phyloP scores from a whole-genome alignment of 192 early-diverging fungal genomes.

The Gamsiella multidivaricata region DNA sequence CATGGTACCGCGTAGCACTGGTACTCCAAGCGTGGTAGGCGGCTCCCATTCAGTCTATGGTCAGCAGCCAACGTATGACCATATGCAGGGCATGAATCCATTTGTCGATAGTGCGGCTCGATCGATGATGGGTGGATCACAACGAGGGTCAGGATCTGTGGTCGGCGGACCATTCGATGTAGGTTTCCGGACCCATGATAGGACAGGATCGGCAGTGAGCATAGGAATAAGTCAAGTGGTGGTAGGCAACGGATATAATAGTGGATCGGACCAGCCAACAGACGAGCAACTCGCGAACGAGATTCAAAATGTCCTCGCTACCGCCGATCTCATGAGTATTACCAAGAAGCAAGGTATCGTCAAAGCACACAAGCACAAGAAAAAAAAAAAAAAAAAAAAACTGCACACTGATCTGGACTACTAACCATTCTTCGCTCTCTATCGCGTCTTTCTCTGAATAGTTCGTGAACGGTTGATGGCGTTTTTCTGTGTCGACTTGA shows the following conservation, averaged over 20 bases:
- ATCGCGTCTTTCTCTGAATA: constrained; percentile 24
- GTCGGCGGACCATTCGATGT: constrained; percentile 19
- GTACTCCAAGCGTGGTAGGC: neutral
- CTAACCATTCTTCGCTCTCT: neutral
- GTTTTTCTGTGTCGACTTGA: constrained; percentile 87
- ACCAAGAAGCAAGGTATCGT: constrained; percentile 92
- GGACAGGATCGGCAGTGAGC: constrained; percentile 29
- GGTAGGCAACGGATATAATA: neutral
- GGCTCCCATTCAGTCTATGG: constrained; percentile 2
- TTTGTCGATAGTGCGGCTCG: constrained; percentile 6
- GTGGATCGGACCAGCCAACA: constrained; percentile 57
- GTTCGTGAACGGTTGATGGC: constrained; percentile 90
- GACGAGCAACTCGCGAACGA: constrained; percentile 76
- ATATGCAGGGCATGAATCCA: neutral
- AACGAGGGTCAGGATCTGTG: constrained; percentile 27
- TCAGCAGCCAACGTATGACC: neutral
- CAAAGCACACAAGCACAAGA: neutral
- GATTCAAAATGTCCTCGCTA: constrained; percentile 83
- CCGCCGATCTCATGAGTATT: constrained; percentile 96
- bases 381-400: neutral
- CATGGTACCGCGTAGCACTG: constrained; percentile 1
- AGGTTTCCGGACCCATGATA: constrained; percentile 17
- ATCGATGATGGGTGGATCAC: constrained; percentile 24
- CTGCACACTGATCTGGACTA: too few species aligned
- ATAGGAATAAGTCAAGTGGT: neutral